Conservation (phyloP, 2,329 filamentous ascomycete genomes). For the Amauroascus niger region DNA sequence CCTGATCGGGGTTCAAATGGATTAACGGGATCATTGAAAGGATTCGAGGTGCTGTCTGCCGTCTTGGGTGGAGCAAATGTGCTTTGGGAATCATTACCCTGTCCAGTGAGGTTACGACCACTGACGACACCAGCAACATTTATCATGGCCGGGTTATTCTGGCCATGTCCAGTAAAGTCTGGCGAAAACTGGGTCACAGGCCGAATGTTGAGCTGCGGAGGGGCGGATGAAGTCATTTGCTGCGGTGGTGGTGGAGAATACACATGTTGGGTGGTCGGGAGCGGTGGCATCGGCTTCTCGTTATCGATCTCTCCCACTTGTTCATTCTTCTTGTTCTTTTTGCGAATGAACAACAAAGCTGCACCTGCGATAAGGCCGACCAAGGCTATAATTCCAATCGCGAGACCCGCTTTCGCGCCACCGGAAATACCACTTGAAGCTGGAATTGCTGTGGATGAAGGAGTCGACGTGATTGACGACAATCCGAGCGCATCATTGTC, state of each 20-base stretch:
- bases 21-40: conserved; percentile 50
- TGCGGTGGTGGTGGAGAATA: conserved; percentile 22
- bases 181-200: conserved; percentile 78
- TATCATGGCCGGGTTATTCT: conserved; percentile 16
- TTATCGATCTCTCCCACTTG: conserved; percentile 45
- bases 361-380: conserved; percentile 58
- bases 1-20: conserved; percentile 60
- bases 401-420: conserved; percentile 66
- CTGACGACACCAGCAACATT: conserved; percentile 23
- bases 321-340: conserved; percentile 53
- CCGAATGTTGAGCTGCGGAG: conserved; percentile 75
- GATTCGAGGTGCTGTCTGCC: conserved; percentile 29
- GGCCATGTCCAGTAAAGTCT: conserved; percentile 43
- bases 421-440: conserved; percentile 30
- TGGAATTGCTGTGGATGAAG: conserved; percentile 21
- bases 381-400: conserved; percentile 66
- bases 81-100: conserved; percentile 23
- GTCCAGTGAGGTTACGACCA: conserved; percentile 29
- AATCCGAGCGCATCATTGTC: conserved; percentile 13
- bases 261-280: background rate
- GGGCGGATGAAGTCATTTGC: conserved; percentile 37
- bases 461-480: conserved; percentile 15
- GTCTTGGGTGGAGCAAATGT: conserved; percentile 29
- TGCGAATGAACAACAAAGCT: conserved; percentile 63
- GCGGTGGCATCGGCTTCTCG: conserved; percentile 47